These are phyloP conservation scores for Emmonsiellopsis sp. DNA, from an alignment of 2,329 filamentous ascomycete species.

Conservation along the genomic window DNA sequence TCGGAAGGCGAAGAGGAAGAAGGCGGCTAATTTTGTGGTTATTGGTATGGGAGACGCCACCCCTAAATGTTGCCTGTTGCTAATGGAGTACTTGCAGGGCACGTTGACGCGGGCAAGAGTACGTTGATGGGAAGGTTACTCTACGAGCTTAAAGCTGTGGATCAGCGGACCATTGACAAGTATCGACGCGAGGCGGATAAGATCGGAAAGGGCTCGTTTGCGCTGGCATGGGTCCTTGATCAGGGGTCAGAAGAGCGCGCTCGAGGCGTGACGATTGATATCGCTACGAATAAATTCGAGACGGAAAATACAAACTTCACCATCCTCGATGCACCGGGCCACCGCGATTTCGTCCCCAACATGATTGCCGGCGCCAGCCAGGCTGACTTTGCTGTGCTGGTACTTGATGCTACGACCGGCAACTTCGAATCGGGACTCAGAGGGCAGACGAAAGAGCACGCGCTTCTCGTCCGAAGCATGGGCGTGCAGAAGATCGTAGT, in stretches of 20 bases:
- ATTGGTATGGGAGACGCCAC: slow-evolving; percentile 53
- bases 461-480: slow-evolving; percentile 78
- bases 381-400: slow-evolving; percentile 89
- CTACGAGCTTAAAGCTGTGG: slow-evolving; percentile 77
- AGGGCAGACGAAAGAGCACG: slow-evolving; percentile 91
- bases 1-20: slow-evolving; percentile 64
- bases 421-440: slow-evolving; percentile 90
- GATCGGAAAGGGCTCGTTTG: slow-evolving; percentile 91
- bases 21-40: slow-evolving; percentile 80
- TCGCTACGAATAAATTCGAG: slow-evolving; percentile 89
- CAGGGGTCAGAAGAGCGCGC: slow-evolving; percentile 81
- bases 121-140: slow-evolving; percentile 94
- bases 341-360: slow-evolving; percentile 93
- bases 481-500: slow-evolving; percentile 82
- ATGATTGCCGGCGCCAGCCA: slow-evolving; percentile 98
- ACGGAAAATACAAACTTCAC: slow-evolving; percentile 82
- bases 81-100: slow-evolving; percentile 47
- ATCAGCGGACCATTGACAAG: slow-evolving; percentile 79
- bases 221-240: slow-evolving; percentile 93
- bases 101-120: slow-evolving; percentile 96
- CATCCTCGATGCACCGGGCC: slow-evolving; percentile 88
- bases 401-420: slow-evolving; percentile 82
- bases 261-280: slow-evolving; percentile 90
- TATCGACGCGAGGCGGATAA: slow-evolving; percentile 81
- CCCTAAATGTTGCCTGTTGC: background rate